Conservation (phyloP, 208 protist genomes). For the Zelonia costaricensis region DNA sequence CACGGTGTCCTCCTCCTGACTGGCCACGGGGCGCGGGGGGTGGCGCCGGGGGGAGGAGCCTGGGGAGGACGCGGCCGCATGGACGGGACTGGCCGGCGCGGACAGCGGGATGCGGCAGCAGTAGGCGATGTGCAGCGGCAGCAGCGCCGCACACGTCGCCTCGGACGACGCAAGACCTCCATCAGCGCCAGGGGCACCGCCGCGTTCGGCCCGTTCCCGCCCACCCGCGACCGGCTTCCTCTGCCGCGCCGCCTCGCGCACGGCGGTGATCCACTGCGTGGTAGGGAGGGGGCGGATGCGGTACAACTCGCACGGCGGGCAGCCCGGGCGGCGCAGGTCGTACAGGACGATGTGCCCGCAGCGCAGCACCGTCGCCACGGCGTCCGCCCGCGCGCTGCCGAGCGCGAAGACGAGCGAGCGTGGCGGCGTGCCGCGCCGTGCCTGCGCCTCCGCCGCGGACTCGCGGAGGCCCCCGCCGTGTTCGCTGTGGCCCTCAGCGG, state of each 20-base stretch:
- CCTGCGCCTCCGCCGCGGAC: neutral
- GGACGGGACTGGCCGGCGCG: neutral
- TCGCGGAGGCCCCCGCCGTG: too few species aligned
- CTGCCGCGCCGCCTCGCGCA: neutral
- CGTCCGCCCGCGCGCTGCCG: slow-evolving; percentile 42
- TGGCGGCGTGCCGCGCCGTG: neutral
- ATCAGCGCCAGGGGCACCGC: neutral
- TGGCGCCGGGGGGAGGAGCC: too few species aligned
- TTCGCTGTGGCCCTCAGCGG: too few species aligned
- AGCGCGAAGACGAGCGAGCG: slow-evolving; percentile 43
- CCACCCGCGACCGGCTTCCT: neutral
- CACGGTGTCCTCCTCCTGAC: slow-evolving; percentile 8
- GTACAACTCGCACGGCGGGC: slow-evolving; percentile 44
- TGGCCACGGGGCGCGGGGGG: neutral
- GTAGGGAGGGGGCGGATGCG: slow-evolving; percentile 41
- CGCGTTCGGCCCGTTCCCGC: neutral
- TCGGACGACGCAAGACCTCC: neutral
- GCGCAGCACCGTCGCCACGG: slow-evolving; percentile 51
- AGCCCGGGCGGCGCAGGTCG: slow-evolving; percentile 27
- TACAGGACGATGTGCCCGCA: slow-evolving; percentile 56
- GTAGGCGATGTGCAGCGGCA: slow-evolving; percentile 59
- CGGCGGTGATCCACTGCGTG: slow-evolving; percentile 19
- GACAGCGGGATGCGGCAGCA: slow-evolving; percentile 42
- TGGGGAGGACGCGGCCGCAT: neutral
- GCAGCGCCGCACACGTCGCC: slow-evolving; percentile 51